Percentiles rank a stretch among this genome's conserved stretches.
Conservation (phyloP, 2,329 filamentous ascomycete species). For the Verticillium longisporum region DNA sequence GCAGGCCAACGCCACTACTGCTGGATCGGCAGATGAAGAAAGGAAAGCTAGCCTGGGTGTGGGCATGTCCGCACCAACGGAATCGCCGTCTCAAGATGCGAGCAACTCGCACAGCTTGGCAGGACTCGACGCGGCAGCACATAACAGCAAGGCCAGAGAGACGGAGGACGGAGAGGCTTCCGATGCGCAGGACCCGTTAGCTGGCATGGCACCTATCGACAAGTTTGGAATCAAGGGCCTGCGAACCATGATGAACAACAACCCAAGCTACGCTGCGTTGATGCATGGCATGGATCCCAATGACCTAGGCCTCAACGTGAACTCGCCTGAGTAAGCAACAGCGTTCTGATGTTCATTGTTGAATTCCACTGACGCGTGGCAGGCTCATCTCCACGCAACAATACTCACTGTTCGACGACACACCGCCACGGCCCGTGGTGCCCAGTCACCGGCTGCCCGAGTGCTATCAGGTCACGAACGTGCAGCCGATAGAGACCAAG, state of each 20-base stretch:
- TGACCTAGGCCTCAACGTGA: conserved; percentile 50
- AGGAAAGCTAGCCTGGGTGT: conserved; percentile 18
- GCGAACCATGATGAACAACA: conserved; percentile 56
- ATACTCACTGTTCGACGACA: conserved; percentile 55
- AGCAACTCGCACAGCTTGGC: background rate
- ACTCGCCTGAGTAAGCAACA: conserved; percentile 46
- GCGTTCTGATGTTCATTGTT: background rate
- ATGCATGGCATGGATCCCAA: conserved; percentile 53
- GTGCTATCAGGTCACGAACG: conserved; percentile 61
- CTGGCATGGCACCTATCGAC: conserved; percentile 55
- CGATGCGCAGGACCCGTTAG: conserved; percentile 48
- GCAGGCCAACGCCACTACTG: conserved; percentile 14
- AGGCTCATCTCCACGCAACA: conserved; percentile 52
- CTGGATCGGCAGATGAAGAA: conserved; percentile 7
- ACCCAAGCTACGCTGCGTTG: conserved; percentile 55
- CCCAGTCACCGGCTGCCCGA: conserved; percentile 54
- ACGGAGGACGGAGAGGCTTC: conserved; percentile 26
- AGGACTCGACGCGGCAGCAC: conserved; percentile 19
- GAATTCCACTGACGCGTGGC: conserved; percentile 10
- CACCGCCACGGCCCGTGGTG: conserved; percentile 50
- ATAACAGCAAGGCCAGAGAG: conserved; percentile 32
- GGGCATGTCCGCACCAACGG: conserved; percentile 12
- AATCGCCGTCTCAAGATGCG: conserved; percentile 3
- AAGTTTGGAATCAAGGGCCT: conserved; percentile 61
- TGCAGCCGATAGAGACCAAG: conserved; percentile 58